Base-by-base conservation (phyloP, 371 early-diverging fungal genomes). In the Rhizomucor miehei region DNA sequence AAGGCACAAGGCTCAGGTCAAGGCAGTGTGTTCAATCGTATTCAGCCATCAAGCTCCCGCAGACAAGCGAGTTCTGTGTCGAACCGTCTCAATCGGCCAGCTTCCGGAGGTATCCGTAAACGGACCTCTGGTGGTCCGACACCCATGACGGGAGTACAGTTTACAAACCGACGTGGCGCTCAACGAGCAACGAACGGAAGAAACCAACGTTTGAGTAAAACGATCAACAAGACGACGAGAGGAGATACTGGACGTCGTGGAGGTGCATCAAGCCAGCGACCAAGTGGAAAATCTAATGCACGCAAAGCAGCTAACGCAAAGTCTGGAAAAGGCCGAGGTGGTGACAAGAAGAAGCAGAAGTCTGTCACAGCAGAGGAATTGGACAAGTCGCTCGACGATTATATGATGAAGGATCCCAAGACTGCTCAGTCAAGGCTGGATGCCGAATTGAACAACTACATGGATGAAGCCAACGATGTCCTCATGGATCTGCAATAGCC, bases 381-480 rank as follows among this genome's bases (percentile, higher is more conserved):
- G 5, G 77, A 77, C 49, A 73, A 57, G 49, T 62, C 68, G 2
- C 55, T 77, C 48, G 77, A 77, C 43, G 57, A 57, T 17, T 77
- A 77, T 24, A 77, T 77, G 77, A 70, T 78, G 73, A 78, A 78
- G 47, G 78, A 78, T 21, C 67, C 75, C 17, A 72, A 72, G 50
- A 63, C 73, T 6, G 75, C 75, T 17, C 73, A 75, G 46, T 60
- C 71, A 9, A 70, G 61, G 51, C 38, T 78, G 19, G 78, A 78
- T 57, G 75, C 54, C 38, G 75, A 78, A 54, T 51, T 78, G 2
- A 62, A 47, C 20, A 48, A 62, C 21, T 78, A 78, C 48, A 72
- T 78, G 73, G 71, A 66, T 37, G 75, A 73, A 54, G 66, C 68
- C 29, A 60, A 41, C 37, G 54, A 59, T 44, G 44, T 38, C 34